Evolutionary conservation across 2,329 filamentous ascomycete species (phyloP).

Genomic region (Trichoderma afroharzianum): DNA sequence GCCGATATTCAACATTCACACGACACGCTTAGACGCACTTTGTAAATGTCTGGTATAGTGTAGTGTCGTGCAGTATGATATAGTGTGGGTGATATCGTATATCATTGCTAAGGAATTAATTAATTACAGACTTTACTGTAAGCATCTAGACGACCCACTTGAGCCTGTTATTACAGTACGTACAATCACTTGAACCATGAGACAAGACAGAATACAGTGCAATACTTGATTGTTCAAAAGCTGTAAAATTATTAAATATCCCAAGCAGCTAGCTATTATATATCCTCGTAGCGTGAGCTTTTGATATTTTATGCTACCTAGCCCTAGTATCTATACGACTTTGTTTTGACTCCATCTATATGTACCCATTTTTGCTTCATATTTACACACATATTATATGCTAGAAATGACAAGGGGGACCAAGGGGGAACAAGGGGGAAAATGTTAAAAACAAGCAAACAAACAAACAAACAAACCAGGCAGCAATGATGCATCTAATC

Average conservation of each 20-base stretch:
- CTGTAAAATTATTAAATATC: not conserved
- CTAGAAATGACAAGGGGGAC: not conserved
- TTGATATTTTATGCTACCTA: slow-evolving; percentile 7
- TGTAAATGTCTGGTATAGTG: not conserved
- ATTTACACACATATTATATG: slow-evolving; percentile 3
- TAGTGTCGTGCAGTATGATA: not conserved
- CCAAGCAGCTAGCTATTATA: not conserved
- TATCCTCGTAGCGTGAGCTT: slow-evolving; percentile 1
- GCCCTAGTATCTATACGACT: not conserved
- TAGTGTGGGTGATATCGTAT: not conserved
- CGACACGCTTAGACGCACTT: not conserved
- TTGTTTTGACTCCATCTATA: slow-evolving; percentile 3
- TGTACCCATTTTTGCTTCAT: slow-evolving; percentile 7
- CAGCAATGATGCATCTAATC: not conserved
- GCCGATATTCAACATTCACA: not conserved
- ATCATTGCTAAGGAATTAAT: not conserved
- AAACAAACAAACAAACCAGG: not conserved
- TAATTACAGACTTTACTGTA: not conserved
- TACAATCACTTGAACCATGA: not conserved
- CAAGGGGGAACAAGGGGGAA: not conserved
- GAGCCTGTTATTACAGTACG: not conserved
- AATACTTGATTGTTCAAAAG: not conserved
- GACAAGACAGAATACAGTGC: not conserved
- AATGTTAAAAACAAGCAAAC: not conserved
- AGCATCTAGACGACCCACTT: not conserved